Base-by-base conservation (phyloP, 2,329 filamentous ascomycete species). In the Calcarisporium arbuscula region DNA sequence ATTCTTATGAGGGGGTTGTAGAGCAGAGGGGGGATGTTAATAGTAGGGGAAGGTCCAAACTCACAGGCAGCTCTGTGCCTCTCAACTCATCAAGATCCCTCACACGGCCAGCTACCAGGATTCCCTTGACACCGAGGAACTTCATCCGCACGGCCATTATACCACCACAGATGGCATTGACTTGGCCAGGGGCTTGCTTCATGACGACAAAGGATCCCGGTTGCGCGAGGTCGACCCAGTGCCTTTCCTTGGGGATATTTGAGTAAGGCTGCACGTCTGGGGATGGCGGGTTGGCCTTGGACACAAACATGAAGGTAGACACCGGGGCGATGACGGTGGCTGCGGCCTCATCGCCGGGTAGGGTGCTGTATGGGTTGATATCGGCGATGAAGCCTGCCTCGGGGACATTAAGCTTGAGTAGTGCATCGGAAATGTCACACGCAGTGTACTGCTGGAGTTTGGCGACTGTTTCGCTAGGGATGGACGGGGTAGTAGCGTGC, bases 61-160 rank as follows among this genome's bases (percentile, higher is more conserved):
- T 52, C 54, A 79, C 75, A 26, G 77, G 73, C 22, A 85, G 49
- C 21, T 62, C 66, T 9, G 72, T 71, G 28, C 52, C 65, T 35
- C 61, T 64, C 39, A 85, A 54, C 49, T 83, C 77, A 12, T 59
- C 61, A 14, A 86, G 48, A 60, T 88, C 84, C 41, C 83, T 67
- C 6, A 82, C 73, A 25, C 82, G 64, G 1, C 83, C 83, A 45
- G 77, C 70, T 7, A 85, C 77, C n/a, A 87, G 60, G 9, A 82
- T 69, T 4, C 70, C 81, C 44, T 66, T 64, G 14, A 73, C 74
- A 11, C 74, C 72, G 9, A 80, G 65, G 11, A 70, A 54, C 48
- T 77, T 76, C 71, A 87, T 82, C 15, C 83, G 67, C 19, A 73
- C 63, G 5, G 80, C 83, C 72, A 87, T 83, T 44, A 88, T 85